Percentiles rank a stretch among this genome's conserved stretches.
Evolutionary conservation across 2,329 filamentous ascomycete genomes (phyloP).

Genomic region (Arthroderma uncinatum): DNA sequence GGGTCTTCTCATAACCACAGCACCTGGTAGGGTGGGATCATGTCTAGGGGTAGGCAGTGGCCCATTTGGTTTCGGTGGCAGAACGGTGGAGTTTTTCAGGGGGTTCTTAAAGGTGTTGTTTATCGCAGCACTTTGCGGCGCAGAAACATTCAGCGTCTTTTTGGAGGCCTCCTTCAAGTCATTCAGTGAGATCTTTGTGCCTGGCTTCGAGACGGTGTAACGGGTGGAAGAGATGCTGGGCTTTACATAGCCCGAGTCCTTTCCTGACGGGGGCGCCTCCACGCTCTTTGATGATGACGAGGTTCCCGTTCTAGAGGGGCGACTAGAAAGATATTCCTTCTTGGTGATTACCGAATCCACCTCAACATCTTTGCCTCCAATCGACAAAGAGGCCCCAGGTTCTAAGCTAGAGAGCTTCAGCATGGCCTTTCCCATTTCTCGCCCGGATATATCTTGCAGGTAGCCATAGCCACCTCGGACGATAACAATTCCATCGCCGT

Average conservation of each 20-base stretch:
- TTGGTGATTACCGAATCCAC: constrained; percentile 52
- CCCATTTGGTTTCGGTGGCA: constrained; percentile 36
- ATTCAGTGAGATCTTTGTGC: constrained; percentile 7
- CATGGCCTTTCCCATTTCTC: constrained; percentile 49
- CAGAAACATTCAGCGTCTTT: constrained; percentile 30
- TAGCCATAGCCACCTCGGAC: constrained; percentile 47
- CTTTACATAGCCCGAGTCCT: neutral
- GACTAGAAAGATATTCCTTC: constrained; percentile 43
- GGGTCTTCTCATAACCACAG: constrained; percentile 57
- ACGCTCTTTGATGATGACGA: neutral
- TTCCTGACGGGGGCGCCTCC: neutral
- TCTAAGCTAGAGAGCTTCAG: constrained; percentile 46
- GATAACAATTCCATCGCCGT: constrained; percentile 57
- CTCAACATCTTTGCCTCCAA: constrained; percentile 58
- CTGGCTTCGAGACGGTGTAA: neutral
- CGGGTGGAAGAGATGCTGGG: neutral
- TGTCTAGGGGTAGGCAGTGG: constrained; percentile 50
- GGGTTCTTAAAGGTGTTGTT: constrained; percentile 52
- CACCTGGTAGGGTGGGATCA: constrained; percentile 48
- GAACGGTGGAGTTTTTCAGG: constrained; percentile 42
- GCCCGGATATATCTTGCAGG: constrained; percentile 52
- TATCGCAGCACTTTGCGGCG: constrained; percentile 29
- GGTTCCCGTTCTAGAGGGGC: constrained; percentile 15
- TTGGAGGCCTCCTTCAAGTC: constrained; percentile 24
- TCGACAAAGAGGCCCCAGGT: constrained; percentile 49